Conservation (phyloP, 345 rosid genomes). For the Atalantia buxifolia region DNA sequence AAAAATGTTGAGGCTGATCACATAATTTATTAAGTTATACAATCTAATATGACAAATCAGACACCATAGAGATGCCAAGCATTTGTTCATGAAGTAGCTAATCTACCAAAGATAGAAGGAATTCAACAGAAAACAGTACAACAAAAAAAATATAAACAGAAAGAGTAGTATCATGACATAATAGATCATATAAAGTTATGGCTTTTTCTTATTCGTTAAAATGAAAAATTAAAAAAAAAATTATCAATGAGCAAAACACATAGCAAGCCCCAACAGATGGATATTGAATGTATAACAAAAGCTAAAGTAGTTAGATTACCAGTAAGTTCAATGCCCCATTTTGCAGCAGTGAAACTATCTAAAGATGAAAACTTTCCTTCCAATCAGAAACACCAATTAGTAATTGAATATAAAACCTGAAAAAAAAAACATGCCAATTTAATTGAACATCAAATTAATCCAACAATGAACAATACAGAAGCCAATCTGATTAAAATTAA, state of each 20-base stretch:
- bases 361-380: constrained; percentile 4
- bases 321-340: constrained; percentile 1
- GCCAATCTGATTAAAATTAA: neutral
- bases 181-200: neutral
- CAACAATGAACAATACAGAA: neutral
- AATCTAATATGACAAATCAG: neutral
- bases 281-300: constrained; percentile 2
- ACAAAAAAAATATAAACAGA: neutral
- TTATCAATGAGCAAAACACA: neutral
- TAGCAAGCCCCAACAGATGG: neutral
- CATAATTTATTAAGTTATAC: neutral
- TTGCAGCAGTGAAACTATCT: neutral
- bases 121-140: neutral
- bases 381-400: constrained; percentile 1
- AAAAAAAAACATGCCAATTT: neutral
- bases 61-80: neutral
- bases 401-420: constrained; percentile 14
- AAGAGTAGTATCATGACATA: neutral
- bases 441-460: constrained; percentile 3
- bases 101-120: neutral
- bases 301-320: constrained; percentile 14
- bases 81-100: neutral
- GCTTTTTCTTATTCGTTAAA: neutral
- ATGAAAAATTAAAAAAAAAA: neutral
- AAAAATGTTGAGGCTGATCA: neutral